A percentile compares a stretch with the other conserved stretches of the same genome.
These are phyloP conservation scores for Mycena venus DNA, from an alignment of 768 basidiomycete genomes.

Conservation along the genomic window DNA sequence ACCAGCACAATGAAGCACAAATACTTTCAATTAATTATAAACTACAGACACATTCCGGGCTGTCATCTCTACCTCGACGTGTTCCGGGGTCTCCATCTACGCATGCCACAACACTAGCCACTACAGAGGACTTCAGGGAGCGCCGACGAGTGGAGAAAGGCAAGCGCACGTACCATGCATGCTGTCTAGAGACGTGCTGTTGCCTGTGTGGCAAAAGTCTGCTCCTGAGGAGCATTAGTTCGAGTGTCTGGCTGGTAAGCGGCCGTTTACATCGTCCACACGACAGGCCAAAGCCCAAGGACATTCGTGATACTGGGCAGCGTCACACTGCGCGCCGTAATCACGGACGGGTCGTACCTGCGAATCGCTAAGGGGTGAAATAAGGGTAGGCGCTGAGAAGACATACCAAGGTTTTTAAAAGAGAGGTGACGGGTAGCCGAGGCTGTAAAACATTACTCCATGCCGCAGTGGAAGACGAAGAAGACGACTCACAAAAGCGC, in stretches of 20 bases:
- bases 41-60: too few species aligned
- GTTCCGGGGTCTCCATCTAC: too few species aligned
- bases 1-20: too few species aligned
- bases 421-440: conserved; percentile 54
- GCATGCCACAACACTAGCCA: too few species aligned
- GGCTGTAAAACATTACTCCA: conserved; percentile 51
- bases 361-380: neutral
- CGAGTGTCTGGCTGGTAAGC: neutral
- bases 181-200: conserved; percentile 67
- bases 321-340: conserved; percentile 70
- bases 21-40: too few species aligned
- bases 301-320: conserved; percentile 58
- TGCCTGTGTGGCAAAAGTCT: conserved; percentile 62
- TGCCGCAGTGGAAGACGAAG: neutral
- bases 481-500: conserved; percentile 17
- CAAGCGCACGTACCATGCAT: conserved; percentile 54
- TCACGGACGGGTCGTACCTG: conserved; percentile 77
- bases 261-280: conserved; percentile 40
- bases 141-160: conserved; percentile 37
- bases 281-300: conserved; percentile 29
- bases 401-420: conserved; percentile 44
- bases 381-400: neutral
- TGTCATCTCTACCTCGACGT: too few species aligned
- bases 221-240: conserved; percentile 9
- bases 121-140: neutral